Conservation (phyloP, 208 protist genomes). For the Leishmania braziliensis region DNA sequence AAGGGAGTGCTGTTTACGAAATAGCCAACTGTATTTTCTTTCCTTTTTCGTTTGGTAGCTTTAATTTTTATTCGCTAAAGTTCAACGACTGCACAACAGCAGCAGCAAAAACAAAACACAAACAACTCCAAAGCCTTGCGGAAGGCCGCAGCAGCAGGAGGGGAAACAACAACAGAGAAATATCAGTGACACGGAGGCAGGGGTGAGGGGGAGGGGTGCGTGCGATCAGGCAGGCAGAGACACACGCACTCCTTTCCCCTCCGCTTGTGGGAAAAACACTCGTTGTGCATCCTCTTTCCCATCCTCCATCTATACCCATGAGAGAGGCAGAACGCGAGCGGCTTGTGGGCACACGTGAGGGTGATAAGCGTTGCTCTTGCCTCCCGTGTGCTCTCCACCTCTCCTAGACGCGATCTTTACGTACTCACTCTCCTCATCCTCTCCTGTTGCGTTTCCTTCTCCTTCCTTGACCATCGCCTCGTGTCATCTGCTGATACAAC, state of each 20-base stretch:
- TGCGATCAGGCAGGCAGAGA: neutral
- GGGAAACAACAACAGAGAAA: neutral
- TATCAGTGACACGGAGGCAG: neutral
- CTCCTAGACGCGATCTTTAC: neutral
- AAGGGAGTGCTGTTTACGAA: neutral
- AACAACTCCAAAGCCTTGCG: neutral
- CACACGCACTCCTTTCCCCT: neutral
- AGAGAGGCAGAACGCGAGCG: no score
- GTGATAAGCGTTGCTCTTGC: neutral
- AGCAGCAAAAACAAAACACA: neutral
- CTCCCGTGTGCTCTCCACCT: slow-evolving; percentile 7
- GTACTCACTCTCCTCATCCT: neutral
- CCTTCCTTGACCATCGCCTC: neutral
- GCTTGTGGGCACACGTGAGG: neutral
- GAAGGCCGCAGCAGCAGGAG: no score
- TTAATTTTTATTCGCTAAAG: neutral
- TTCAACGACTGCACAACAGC: no score
- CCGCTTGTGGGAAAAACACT: neutral
- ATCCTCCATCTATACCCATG: no score
- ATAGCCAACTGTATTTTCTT: slow-evolving; percentile 12
- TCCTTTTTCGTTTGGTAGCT: neutral
- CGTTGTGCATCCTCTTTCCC: neutral
- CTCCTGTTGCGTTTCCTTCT: neutral
- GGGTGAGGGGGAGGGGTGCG: neutral
- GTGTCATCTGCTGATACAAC: neutral